Base-by-base conservation (phyloP, 1,284 basidiomycete genomes). In the Irpex sp. region DNA sequence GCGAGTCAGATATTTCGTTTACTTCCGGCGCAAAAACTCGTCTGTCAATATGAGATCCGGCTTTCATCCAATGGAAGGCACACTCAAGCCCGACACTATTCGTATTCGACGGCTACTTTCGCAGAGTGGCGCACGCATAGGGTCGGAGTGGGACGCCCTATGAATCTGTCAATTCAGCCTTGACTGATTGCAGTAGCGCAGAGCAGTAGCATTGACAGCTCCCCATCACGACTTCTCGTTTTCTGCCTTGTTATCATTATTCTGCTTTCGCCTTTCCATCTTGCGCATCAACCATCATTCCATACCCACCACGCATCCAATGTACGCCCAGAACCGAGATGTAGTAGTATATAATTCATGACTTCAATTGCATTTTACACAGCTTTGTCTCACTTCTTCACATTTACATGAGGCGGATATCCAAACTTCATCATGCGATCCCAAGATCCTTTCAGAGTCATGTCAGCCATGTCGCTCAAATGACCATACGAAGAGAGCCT, bases 1-100 rank as follows among this genome's bases (percentile, higher is more conserved):
- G 17, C 50, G 47, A 19, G 15, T 37, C 26, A 15, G 54, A 39
- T 64, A 64, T 50, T 47, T 58, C 15, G 63, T 64, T 3, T 49
- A 61, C 35, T 64, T 64, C 57, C 63, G 63, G 15, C 50, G 54
- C 50, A 59, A 60, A 36, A 56, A 60, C 61, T 71, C 72, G 50
- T 69, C 74, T 36, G 78, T 78, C 47, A 37, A 65, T 15, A 70
- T 86, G 39, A 80, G 84, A 51, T 84, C 83, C 68, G 81, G 81
- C 67, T 82, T 84, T 66, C 79, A 85, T 3, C 86, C 87, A 5
- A 71, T 86, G 61, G 83, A 87, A 60, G 86, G 85, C 37, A 84
- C 87, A 63, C 80, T 88, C 64, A 88, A 88, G 69, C 86, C 86
- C 5, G 79, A 88, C 68, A 80, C 69, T 1, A 56, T 66, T 26